A percentile compares a stretch with the other conserved stretches of the same genome.
Conservation (phyloP, 208 protist genomes). For the Leishmania amazonensis region DNA sequence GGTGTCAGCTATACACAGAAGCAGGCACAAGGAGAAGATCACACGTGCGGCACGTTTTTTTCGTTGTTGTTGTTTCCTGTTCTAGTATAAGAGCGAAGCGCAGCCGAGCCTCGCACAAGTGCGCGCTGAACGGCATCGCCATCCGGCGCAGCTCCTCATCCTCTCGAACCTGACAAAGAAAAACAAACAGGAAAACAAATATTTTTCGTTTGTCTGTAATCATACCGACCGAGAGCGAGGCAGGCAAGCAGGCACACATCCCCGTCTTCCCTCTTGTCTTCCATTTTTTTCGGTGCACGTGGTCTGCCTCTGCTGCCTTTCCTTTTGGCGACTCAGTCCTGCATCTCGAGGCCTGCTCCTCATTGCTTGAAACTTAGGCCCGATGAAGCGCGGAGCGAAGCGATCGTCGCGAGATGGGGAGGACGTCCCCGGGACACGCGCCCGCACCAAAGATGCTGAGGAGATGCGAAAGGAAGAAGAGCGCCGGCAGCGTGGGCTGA, state of each 20-base stretch:
- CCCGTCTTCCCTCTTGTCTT: not conserved
- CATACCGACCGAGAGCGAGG: not conserved
- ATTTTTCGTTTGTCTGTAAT: not conserved
- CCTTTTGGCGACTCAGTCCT: not conserved
- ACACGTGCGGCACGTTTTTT: not conserved
- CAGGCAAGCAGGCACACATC: not conserved
- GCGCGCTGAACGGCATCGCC: not conserved
- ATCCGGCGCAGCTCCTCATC: not conserved
- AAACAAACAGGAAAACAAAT: not conserved
- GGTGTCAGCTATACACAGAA: not conserved
- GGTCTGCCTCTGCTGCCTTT: not conserved
- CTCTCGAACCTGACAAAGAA: not conserved
- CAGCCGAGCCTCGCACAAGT: not conserved
- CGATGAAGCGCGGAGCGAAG: constrained; percentile 46
- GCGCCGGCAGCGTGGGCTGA: constrained; percentile 28
- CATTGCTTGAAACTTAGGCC: not conserved
- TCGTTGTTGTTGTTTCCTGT: not conserved
- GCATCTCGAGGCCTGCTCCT: not conserved
- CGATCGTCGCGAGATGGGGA: constrained; percentile 43
- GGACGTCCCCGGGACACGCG: constrained; percentile 25
- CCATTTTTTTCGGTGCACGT: not conserved
- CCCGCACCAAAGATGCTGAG: constrained; percentile 41
- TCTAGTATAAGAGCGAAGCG: not conserved
- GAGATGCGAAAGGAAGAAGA: constrained; percentile 46
- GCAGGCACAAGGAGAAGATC: not conserved